A percentile compares a stretch with the other conserved stretches of the same genome.
phyloP scores from a whole-genome alignment of 2,329 filamentous ascomycete genomes.

The Cladosporium sp. region DNA sequence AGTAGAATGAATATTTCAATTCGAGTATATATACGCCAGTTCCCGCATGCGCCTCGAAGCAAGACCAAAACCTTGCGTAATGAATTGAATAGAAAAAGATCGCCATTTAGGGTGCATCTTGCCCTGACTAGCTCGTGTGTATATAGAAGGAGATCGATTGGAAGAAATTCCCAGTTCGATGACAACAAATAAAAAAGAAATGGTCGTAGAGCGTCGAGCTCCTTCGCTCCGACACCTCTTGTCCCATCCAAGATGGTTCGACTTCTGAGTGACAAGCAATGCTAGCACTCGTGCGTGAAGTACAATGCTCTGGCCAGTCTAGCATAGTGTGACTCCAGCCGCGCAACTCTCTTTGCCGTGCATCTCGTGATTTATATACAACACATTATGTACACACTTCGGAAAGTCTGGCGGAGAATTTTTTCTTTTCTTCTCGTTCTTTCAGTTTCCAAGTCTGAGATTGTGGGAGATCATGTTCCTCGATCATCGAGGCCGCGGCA shows the following conservation, averaged over 20 bases:
- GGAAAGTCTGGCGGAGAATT: not conserved
- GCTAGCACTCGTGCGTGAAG: not conserved
- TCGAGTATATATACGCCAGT: not conserved
- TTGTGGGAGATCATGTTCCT: not conserved
- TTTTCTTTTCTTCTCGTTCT: not conserved
- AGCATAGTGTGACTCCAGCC: not conserved
- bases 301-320: not conserved
- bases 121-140: not conserved
- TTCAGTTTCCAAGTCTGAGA: not conserved
- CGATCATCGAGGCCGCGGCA: not conserved
- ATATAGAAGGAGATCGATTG: not conserved
- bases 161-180: not conserved
- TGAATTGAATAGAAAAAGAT: not conserved
- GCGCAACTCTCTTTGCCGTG: not conserved
- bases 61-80: not conserved
- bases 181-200: not conserved
- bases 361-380: not conserved
- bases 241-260: not conserved
- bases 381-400: slow-evolving; percentile 5
- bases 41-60: not conserved
- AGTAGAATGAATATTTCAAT: not conserved
- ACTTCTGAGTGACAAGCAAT: not conserved
- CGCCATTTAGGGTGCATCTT: not conserved
- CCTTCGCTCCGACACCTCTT: not conserved
- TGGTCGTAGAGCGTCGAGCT: not conserved